Conservation (phyloP, 2,329 filamentous ascomycete species). For the Xylariales sp. region DNA sequence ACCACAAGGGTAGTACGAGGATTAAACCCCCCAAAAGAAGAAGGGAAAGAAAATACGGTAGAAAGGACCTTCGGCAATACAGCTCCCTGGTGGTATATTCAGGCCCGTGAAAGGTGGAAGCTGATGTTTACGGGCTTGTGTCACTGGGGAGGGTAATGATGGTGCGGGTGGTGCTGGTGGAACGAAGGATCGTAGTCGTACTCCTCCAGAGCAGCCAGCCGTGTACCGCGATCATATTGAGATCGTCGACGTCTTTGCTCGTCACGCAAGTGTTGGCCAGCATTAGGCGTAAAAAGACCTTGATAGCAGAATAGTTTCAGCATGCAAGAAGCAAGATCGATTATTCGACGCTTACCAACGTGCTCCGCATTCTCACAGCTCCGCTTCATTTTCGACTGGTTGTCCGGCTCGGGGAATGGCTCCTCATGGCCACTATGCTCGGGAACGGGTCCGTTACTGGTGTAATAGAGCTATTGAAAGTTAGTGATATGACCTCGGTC, state of each 20-base stretch:
- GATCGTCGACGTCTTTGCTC: constrained; percentile 73
- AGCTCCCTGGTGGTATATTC: not conserved
- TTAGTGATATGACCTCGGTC: not conserved
- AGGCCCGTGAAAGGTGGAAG: not conserved
- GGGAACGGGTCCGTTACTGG: constrained; percentile 41
- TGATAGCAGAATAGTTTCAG: constrained; percentile 5
- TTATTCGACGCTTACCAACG: constrained; percentile 55
- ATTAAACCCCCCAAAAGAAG: no score
- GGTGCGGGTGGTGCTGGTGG: constrained; percentile 29
- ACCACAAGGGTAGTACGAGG: no score
- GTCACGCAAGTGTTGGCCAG: constrained; percentile 66
- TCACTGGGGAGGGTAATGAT: constrained; percentile 29
- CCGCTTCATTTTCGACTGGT: constrained; percentile 80
- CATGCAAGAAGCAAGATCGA: not conserved
- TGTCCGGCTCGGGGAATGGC: constrained; percentile 73
- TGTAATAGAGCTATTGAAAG: constrained; percentile 45
- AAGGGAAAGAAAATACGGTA: no score
- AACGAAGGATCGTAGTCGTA: constrained; percentile 46
- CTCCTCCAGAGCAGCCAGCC: constrained; percentile 63
- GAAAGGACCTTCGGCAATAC: no score
- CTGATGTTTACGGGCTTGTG: not conserved
- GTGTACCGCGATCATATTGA: constrained; percentile 77
- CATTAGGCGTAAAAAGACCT: constrained; percentile 78
- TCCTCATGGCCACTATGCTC: constrained; percentile 66
- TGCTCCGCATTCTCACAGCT: constrained; percentile 84